Conservation (phyloP, 2,329 filamentous ascomycete species). For the Boeremia lycopersici region DNA sequence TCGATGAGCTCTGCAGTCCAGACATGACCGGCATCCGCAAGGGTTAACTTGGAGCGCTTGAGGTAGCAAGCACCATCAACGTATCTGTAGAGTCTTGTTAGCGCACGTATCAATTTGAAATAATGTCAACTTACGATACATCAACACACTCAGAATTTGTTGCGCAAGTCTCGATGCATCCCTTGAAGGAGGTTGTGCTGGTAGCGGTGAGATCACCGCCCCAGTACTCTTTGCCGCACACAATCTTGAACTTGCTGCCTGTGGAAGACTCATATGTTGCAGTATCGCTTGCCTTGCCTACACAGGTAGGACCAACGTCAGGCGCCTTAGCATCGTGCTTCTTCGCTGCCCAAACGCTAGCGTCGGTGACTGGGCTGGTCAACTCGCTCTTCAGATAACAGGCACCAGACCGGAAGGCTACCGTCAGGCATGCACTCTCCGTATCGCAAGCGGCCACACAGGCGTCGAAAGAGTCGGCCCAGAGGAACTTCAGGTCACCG, state of each 20-base stretch:
- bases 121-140: conserved; percentile 5
- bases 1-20: conserved; percentile 3
- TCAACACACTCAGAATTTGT: neutral
- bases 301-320: neutral
- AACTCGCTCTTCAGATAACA: conserved; percentile 3
- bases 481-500: neutral
- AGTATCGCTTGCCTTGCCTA: neutral
- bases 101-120: neutral
- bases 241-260: conserved; percentile 1
- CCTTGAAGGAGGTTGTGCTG: neutral
- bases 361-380: neutral
- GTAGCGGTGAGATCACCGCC: conserved; percentile 1
- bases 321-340: neutral
- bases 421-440: neutral
- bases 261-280: neutral
- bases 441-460: neutral
- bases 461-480: neutral
- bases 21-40: neutral
- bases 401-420: neutral
- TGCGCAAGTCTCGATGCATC: conserved; percentile 5
- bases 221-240: conserved; percentile 4
- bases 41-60: neutral
- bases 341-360: conserved; percentile 1
- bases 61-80: conserved; percentile 4
- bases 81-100: neutral